phyloP scores from a whole-genome alignment of 441 rosid genomes.

The Omphalea diandra region DNA sequence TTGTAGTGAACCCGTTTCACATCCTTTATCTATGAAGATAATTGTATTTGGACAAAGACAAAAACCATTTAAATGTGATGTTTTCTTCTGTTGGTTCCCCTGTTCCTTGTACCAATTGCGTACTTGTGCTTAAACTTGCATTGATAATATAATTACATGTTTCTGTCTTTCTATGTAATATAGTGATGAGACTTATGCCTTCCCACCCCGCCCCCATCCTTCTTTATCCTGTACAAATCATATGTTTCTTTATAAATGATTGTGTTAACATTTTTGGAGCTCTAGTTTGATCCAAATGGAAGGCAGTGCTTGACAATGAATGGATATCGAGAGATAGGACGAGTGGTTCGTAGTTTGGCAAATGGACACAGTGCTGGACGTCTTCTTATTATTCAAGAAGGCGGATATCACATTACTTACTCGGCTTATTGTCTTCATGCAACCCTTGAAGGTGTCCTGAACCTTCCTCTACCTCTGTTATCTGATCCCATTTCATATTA shows the following conservation, averaged over 20 bases:
- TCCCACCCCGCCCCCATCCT: too few species aligned
- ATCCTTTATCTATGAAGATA: background rate
- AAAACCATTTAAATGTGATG: background rate
- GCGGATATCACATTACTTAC: constrained; percentile 87
- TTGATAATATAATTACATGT: background rate
- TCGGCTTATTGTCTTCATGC: constrained; percentile 92
- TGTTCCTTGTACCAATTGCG: background rate
- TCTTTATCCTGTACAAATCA: too few species aligned
- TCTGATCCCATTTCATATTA: constrained; percentile 65
- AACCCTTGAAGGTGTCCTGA: constrained; percentile 74
- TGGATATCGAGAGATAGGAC: constrained; percentile 74
- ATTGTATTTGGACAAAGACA: background rate
- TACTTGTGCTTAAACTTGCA: background rate
- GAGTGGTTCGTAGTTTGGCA: constrained; percentile 43
- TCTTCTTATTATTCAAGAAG: constrained; percentile 88
- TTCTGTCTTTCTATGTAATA: background rate
- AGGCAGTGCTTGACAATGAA: constrained; percentile 83
- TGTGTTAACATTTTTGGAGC: constrained; percentile 11
- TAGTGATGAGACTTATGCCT: background rate
- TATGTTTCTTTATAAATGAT: background rate
- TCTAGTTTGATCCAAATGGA: constrained; percentile 89
- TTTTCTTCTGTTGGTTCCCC: background rate
- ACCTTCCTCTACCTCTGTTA: constrained; percentile 48
- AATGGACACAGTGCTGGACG: constrained; percentile 54
- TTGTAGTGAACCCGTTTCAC: background rate